Evolutionary conservation across 208 protist genomes (phyloP).

Genomic region (Acanthamoeba sp.): DNA sequence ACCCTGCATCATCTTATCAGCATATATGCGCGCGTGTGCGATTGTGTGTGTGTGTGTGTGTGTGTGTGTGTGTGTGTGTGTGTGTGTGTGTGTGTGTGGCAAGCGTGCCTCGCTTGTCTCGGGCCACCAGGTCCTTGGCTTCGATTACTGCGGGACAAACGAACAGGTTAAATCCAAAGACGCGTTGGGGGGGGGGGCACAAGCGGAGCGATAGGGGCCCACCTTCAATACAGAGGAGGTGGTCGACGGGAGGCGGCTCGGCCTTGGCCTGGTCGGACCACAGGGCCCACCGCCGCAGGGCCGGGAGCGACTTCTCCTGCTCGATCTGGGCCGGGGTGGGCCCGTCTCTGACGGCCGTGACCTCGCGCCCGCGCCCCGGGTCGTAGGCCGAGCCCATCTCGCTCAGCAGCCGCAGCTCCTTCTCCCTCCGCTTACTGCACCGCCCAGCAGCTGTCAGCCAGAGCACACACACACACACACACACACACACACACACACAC

Average conservation of each 20-base stretch:
- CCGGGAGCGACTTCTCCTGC: neutral
- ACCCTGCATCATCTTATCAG: constrained; percentile 8
- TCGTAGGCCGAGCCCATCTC: constrained; percentile 7
- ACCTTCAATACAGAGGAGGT: constrained; percentile 37
- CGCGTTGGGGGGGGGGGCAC: neutral
- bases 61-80: too few relatives aligned
- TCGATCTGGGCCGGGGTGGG: neutral
- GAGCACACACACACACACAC: neutral
- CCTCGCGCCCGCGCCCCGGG: neutral
- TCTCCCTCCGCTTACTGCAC: neutral
- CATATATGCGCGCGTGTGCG: neutral
- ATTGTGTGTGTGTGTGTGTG: too few relatives aligned
- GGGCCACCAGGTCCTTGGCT: constrained; percentile 35
- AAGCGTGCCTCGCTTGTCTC: constrained; percentile 30
- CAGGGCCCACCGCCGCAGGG: neutral
- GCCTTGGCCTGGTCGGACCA: constrained; percentile 28
- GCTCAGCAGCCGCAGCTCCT: neutral
- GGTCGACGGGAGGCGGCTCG: neutral
- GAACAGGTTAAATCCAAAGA: neutral
- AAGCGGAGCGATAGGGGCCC: neutral
- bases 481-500: neutral
- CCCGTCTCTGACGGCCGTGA: neutral
- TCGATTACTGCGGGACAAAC: constrained; percentile 37
- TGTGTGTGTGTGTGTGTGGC: too few relatives aligned
- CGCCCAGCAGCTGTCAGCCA: too few relatives aligned